phyloP scores from a whole-genome alignment of 768 basidiomycete species.

The Fibroporia radiculosa region DNA sequence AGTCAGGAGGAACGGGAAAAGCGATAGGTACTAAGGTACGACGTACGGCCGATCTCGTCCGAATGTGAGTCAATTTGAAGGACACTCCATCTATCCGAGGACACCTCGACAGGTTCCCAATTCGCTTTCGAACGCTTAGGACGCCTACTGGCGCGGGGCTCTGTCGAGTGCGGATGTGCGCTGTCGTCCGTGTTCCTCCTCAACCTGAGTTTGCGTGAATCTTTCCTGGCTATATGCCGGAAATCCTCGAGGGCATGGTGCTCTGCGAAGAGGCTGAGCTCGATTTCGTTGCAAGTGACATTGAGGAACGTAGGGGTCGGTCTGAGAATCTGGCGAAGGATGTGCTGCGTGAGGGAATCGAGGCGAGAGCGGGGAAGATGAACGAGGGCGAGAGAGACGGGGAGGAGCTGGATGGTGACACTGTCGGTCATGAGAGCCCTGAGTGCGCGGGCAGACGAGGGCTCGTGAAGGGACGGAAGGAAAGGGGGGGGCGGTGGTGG shows the following conservation, averaged over 20 bases:
- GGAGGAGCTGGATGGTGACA: conserved; percentile 63
- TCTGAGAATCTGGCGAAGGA: conserved; percentile 64
- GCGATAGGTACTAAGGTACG: not conserved
- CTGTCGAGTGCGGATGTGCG: conserved; percentile 17
- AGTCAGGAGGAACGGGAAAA: not conserved
- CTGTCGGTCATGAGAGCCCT: conserved; percentile 12
- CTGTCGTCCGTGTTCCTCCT: conserved; percentile 5
- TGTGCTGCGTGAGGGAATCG: conserved; percentile 44
- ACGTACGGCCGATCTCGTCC: conserved; percentile 53
- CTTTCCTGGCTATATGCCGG: conserved; percentile 49
- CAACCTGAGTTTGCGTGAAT: conserved; percentile 35
- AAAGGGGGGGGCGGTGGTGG: not conserved
- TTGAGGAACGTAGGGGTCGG: conserved; percentile 64
- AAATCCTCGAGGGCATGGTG: conserved; percentile 50
- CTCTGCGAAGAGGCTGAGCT: conserved; percentile 70
- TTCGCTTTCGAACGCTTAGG: conserved; percentile 8
- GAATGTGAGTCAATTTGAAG: conserved; percentile 78
- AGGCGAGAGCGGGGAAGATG: conserved; percentile 70
- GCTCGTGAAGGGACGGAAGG: conserved; percentile 3
- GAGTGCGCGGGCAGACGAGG: not conserved
- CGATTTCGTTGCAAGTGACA: conserved; percentile 72
- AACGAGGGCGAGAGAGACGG: conserved; percentile 63
- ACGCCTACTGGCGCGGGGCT: conserved; percentile 10
- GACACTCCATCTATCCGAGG: conserved; percentile 69
- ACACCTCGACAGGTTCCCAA: conserved; percentile 56